Base-by-base conservation (phyloP, 192 early-diverging fungal genomes). In the Lobosporangium transversale region DNA sequence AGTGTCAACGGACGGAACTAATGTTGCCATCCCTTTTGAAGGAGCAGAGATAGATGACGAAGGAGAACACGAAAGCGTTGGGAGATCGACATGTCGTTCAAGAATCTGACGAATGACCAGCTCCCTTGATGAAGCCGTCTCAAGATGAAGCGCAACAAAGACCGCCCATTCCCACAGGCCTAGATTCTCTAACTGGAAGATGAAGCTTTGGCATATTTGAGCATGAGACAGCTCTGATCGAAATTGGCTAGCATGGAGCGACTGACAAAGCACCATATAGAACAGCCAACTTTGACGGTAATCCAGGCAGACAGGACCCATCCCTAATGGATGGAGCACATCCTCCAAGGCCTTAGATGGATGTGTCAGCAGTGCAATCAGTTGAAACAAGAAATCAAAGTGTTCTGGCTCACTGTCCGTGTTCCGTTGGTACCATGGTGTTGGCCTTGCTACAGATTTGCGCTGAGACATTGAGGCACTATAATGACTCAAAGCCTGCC, bases 151-250 rank as follows among this genome's bases (percentile, higher is more conserved):
- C 5, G 85, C 80, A 24, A 94, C 90, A 84, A 87, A 97, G 36
- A 90, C 75, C 3, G 93, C 88, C 95, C 94, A 96, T 35, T 94
- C 74, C 92, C 93, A 96, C 26, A 94, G 70, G 0, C 93, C 94
- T 31, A 93, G 44, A 0, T 54, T 48, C 81, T 95, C 93, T 15
- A 98, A 78, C 78, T 94, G 89, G 18, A 66, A 78, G 5, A 90
- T 84, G 55, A 95, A 87, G 24, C 85, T 70, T 0, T 83, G 54
- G 20, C 92, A 84, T 47, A 94, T 78, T 21, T 69, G 75, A 36
- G 92, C 87, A 53, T 82, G 53, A 62, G 30, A 73, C 20, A 32
- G 51, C 27, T 58, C 78, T 47, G 24, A 37, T 12, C 65, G 58
- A 43, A 71, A 66, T 2, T 50, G 24, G 11, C 53, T 51, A 2